A percentile compares a stretch with the other conserved stretches of the same genome.
Conservation (phyloP, 768 basidiomycete species). For the Pulveroboletus sp. region DNA sequence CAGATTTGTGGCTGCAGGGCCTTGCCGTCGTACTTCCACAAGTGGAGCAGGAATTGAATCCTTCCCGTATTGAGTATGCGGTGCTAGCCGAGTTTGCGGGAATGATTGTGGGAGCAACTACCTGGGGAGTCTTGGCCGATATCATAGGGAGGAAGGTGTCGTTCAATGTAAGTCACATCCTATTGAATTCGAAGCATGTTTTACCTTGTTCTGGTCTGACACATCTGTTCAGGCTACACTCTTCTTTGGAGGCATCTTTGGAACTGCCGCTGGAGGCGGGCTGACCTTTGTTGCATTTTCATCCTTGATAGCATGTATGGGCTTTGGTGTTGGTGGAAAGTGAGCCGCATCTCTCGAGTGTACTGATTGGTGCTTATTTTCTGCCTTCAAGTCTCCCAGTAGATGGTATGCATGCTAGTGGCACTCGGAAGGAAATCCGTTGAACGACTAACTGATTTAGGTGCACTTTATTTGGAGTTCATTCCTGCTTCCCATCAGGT, state of each 20-base stretch:
- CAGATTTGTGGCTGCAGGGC: conserved; percentile 44
- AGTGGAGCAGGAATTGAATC: conserved; percentile 42
- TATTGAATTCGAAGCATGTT: neutral
- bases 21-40: conserved; percentile 45
- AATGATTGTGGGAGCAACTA: conserved; percentile 46
- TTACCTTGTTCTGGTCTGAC: neutral
- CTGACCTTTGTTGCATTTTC: conserved; percentile 46
- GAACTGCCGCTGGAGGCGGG: conserved; percentile 46
- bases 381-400: conserved; percentile 39
- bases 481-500: conserved; percentile 42
- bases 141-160: conserved; percentile 45
- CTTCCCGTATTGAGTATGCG: conserved; percentile 42
- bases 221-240: conserved; percentile 26
- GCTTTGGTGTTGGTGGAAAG: conserved; percentile 54
- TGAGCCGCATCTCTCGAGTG: conserved; percentile 24
- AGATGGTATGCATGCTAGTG: conserved; percentile 42
- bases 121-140: conserved; percentile 50
- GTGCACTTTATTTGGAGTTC: conserved; percentile 45
- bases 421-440: neutral
- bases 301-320: conserved; percentile 44
- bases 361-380: conserved; percentile 18
- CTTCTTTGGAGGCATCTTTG: conserved; percentile 45
- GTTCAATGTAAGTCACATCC: conserved; percentile 34
- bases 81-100: conserved; percentile 48
- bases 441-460: conserved; percentile 19